These are phyloP conservation scores for Pseudoturritis turrita DNA, from an alignment of 345 rosid genomes.

Conservation along the genomic window DNA sequence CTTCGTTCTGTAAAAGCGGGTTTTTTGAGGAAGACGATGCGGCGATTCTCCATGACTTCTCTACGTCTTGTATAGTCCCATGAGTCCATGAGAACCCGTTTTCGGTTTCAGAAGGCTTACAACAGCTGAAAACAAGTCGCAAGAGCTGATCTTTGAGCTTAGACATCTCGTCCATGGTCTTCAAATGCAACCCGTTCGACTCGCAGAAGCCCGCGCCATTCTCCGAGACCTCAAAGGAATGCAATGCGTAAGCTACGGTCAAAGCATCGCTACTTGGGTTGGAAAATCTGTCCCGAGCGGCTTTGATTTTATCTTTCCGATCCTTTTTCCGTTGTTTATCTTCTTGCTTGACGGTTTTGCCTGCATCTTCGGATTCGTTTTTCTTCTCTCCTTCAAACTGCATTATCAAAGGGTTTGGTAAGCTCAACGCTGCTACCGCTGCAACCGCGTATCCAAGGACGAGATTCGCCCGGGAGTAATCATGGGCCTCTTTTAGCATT, in stretches of 20 bases:
- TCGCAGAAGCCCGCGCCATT: slow-evolving; percentile 48
- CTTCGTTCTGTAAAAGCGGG: slow-evolving; percentile 57
- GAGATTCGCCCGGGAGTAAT: slow-evolving; percentile 50
- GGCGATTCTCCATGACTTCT: slow-evolving; percentile 52
- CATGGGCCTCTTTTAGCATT: slow-evolving; percentile 38
- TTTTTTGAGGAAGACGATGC: slow-evolving; percentile 36
- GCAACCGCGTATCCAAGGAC: slow-evolving; percentile 76
- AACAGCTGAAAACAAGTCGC: slow-evolving; percentile 57
- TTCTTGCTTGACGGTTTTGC: slow-evolving; percentile 38
- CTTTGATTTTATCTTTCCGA: slow-evolving; percentile 50
- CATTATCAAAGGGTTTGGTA: slow-evolving; percentile 67
- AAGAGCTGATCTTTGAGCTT: slow-evolving; percentile 83
- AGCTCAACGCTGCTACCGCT: slow-evolving; percentile 75
- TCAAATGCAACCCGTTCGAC: slow-evolving; percentile 54
- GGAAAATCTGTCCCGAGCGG: slow-evolving; percentile 52
- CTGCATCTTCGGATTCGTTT: slow-evolving; percentile 31
- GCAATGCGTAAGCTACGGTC: slow-evolving; percentile 63
- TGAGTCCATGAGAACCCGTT: slow-evolving; percentile 67
- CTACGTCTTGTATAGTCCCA: slow-evolving; percentile 63
- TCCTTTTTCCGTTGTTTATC: slow-evolving; percentile 49
- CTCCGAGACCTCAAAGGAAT: slow-evolving; percentile 60
- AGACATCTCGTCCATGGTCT: slow-evolving; percentile 92
- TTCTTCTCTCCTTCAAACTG: slow-evolving; percentile 44
- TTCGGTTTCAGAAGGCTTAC: slow-evolving; percentile 23
- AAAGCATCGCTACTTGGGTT: slow-evolving; percentile 86